These are phyloP conservation scores for Fusarium sororula DNA, from an alignment of 2,329 filamentous ascomycete species.

Conservation along the genomic window DNA sequence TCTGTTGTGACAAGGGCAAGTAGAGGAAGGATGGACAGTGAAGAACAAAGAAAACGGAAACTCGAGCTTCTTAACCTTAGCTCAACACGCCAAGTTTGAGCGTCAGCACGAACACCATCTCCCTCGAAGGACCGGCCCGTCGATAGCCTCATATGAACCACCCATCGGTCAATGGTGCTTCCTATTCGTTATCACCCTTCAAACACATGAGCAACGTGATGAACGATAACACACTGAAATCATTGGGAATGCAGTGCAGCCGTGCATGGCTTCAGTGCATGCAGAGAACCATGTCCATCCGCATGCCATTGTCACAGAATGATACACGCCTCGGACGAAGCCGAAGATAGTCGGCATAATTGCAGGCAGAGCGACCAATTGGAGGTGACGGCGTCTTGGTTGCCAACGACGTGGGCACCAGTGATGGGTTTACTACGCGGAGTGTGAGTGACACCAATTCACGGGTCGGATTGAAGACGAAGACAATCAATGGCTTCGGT, in stretches of 20 bases:
- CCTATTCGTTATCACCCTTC: background rate
- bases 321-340: slow-evolving; percentile 20
- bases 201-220: slow-evolving; percentile 7
- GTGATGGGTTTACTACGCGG: background rate
- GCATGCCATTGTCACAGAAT: background rate
- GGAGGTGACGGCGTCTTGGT: background rate
- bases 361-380: slow-evolving; percentile 7
- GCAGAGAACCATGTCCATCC: slow-evolving; percentile 1
- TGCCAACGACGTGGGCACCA: slow-evolving; percentile 7
- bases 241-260: slow-evolving; percentile 28
- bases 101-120: slow-evolving; percentile 19
- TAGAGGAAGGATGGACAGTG: background rate
- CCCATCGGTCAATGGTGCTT: background rate
- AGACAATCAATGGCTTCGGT: background rate
- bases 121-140: background rate
- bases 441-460: background rate
- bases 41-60: slow-evolving; percentile 2
- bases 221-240: slow-evolving; percentile 26
- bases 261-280: slow-evolving; percentile 7
- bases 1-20: background rate
- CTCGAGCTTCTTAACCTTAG: slow-evolving; percentile 17
- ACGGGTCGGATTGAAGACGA: background rate
- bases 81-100: background rate
- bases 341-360: slow-evolving; percentile 2
- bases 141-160: slow-evolving; percentile 3